These are phyloP conservation scores for Teratosphaeria zuluensis DNA, from an alignment of 2,329 filamentous ascomycete genomes.

Conservation along the genomic window DNA sequence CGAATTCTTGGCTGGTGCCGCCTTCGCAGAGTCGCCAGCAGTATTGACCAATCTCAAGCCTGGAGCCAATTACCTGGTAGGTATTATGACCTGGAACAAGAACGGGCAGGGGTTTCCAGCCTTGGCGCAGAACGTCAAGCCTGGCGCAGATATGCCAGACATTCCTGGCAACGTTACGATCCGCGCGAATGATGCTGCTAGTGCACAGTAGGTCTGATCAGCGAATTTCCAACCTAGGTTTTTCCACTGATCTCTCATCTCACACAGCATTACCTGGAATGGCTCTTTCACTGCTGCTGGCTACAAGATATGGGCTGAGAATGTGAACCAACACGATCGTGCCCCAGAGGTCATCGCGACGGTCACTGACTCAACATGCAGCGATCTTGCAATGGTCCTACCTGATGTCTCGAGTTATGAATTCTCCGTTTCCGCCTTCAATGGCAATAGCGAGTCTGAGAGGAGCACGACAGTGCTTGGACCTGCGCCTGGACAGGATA, in stretches of 20 bases:
- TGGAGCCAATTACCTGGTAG: neutral
- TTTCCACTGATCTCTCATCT: neutral
- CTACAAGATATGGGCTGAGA: neutral
- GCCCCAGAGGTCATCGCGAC: neutral
- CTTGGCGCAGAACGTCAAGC: neutral
- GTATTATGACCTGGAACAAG: neutral
- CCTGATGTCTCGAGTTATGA: neutral
- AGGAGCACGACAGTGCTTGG: neutral
- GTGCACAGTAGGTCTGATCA: neutral
- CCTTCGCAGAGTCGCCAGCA: neutral
- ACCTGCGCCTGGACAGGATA: neutral
- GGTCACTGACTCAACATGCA: neutral
- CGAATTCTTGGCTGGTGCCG: neutral
- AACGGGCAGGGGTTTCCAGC: neutral
- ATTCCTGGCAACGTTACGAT: neutral
- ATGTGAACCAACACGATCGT: neutral
- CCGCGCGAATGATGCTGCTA: neutral
- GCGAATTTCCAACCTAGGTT: neutral
- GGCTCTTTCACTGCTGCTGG: neutral
- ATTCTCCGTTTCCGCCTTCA: neutral
- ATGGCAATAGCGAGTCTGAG: neutral
- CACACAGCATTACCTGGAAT: neutral
- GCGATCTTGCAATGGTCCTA: neutral
- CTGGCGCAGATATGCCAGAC: neutral
- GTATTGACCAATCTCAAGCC: neutral